Conservation (phyloP, 129 eudicot species). For the Tanacetum coccineum region DNA sequence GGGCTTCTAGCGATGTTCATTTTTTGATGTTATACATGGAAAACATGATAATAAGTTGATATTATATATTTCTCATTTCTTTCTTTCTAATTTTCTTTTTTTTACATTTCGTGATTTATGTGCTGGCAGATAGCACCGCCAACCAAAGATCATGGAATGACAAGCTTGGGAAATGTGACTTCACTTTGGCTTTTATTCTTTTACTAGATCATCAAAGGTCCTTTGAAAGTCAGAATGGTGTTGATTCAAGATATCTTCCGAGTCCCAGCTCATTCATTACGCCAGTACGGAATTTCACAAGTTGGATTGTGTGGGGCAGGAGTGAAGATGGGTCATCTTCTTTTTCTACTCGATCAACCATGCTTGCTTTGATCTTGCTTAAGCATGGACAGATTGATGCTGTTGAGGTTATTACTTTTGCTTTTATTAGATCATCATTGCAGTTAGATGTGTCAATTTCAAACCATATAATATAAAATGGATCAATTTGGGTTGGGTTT, state of each 20-base stretch:
- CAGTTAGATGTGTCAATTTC: slow-evolving; percentile 7
- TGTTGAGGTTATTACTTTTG: slow-evolving; percentile 67
- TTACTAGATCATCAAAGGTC: slow-evolving; percentile 46
- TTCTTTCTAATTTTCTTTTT: not conserved
- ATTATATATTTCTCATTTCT: not conserved
- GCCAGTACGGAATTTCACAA: slow-evolving; percentile 58
- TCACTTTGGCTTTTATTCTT: slow-evolving; percentile 67
- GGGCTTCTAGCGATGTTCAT: too few relatives aligned
- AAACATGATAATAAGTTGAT: slow-evolving; percentile 7
- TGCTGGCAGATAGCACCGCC: slow-evolving; percentile 48
- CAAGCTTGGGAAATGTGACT: slow-evolving; percentile 74
- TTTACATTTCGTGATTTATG: slow-evolving; percentile 3
- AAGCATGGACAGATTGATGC: slow-evolving; percentile 82
- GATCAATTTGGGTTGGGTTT: not conserved
- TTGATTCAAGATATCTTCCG: slow-evolving; percentile 48
- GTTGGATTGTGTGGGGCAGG: slow-evolving; percentile 85
- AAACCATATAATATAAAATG: not conserved
- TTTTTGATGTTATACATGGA: too few relatives aligned
- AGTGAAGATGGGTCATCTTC: slow-evolving; percentile 59
- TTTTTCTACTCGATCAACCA: slow-evolving; percentile 70
- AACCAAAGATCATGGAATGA: slow-evolving; percentile 67
- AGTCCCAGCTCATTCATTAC: slow-evolving; percentile 47
- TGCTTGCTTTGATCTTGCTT: slow-evolving; percentile 71
- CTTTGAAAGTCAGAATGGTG: slow-evolving; percentile 34
- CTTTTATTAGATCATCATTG: not conserved